phyloP scores from a whole-genome alignment of 2,329 filamentous ascomycete genomes.

The Gyromitra esculenta region DNA sequence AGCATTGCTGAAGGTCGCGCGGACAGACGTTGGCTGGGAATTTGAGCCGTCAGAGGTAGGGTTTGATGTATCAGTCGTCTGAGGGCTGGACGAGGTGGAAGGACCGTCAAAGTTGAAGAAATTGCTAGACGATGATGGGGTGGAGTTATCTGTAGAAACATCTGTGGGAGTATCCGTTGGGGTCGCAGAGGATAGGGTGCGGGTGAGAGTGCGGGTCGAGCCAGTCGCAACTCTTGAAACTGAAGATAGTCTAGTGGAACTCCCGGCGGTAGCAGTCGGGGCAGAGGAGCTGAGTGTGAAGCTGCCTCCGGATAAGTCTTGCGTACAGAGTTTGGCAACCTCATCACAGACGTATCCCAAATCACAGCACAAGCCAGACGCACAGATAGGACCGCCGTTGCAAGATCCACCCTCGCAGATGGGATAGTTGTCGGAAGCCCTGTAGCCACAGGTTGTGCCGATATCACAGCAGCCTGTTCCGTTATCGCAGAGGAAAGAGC shows the following conservation, averaged over 20 bases:
- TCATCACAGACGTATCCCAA: constrained; percentile 25
- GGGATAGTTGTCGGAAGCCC: constrained; percentile 7
- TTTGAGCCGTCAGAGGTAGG: background rate
- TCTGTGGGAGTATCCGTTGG: background rate
- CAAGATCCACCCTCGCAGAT: constrained; percentile 20
- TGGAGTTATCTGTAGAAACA: background rate
- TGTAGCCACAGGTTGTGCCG: constrained; percentile 28
- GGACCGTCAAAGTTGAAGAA: background rate
- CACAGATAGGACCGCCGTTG: constrained; percentile 29
- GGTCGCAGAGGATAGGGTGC: background rate
- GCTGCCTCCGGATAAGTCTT: background rate
- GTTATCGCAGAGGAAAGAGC: constrained; percentile 13
- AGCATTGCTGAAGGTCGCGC: background rate
- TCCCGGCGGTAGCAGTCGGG: background rate
- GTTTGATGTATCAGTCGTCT: background rate
- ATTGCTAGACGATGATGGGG: background rate
- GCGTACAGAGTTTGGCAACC: background rate
- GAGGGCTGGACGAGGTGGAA: background rate
- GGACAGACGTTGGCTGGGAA: background rate
- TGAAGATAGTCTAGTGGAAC: background rate
- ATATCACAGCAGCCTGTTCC: constrained; percentile 15
- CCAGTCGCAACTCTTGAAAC: background rate
- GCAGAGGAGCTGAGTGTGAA: background rate
- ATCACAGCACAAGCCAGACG: constrained; percentile 13
- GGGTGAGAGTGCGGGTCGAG: background rate